phyloP scores from a whole-genome alignment of 1,139 yeast species.

The Saccharomycopsis hybrid region DNA sequence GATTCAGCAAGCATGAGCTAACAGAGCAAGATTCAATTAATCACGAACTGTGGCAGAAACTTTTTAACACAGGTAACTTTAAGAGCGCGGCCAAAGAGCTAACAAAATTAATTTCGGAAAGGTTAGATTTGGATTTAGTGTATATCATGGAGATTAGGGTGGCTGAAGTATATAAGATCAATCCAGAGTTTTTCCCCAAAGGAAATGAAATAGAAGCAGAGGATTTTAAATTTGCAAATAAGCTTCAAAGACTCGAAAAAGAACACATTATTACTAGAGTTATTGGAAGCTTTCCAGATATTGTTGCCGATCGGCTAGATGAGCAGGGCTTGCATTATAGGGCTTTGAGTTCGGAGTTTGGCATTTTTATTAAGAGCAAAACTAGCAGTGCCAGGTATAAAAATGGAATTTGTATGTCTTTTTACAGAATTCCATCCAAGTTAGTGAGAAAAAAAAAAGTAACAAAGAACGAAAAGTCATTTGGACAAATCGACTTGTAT shows the following conservation, averaged over 20 bases:
- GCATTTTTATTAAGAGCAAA: conserved; percentile 34
- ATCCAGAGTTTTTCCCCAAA: conserved; percentile 37
- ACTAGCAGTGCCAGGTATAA: conserved; percentile 32
- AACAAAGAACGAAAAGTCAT: conserved; percentile 20
- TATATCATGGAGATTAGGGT: conserved; percentile 53
- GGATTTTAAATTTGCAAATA: conserved; percentile 34
- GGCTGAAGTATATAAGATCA: conserved; percentile 39
- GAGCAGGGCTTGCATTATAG: conserved; percentile 42
- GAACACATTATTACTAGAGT: conserved; percentile 40
- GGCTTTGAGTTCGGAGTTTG: conserved; percentile 50
- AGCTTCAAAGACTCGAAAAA: conserved; percentile 30
- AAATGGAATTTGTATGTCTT: conserved; percentile 48
- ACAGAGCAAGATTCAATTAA: conserved; percentile 25
- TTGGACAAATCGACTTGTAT: conserved; percentile 35
- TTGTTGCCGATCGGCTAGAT: conserved; percentile 32
- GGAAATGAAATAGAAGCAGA: conserved; percentile 40
- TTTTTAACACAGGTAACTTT: conserved; percentile 36
- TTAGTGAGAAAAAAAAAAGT: conserved; percentile 34
- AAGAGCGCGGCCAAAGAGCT: conserved; percentile 39
- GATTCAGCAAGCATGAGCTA: conserved; percentile 33
- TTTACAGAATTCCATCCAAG: conserved; percentile 38
- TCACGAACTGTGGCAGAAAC: conserved; percentile 34
- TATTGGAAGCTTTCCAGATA: conserved; percentile 39
- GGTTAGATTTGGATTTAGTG: conserved; percentile 41
- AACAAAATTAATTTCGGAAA: conserved; percentile 36